Conservation (phyloP, 2,329 filamentous ascomycete species). For the Paecilomyces dactylethromorphus region DNA sequence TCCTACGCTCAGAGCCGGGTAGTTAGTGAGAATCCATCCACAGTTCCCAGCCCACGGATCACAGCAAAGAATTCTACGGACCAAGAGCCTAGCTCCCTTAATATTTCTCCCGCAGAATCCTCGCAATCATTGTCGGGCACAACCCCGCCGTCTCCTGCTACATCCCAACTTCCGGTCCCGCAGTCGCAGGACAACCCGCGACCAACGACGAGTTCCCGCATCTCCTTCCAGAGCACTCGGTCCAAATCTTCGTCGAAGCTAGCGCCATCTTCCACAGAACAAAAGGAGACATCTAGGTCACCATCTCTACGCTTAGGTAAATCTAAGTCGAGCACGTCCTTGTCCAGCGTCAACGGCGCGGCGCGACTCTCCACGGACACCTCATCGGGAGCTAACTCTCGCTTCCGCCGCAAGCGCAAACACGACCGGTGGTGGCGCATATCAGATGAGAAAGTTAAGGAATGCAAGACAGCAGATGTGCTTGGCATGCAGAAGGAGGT, state of each 20-base stretch:
- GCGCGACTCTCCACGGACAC: background rate
- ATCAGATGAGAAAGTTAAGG: slow-evolving; percentile 93
- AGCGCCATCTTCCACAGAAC: slow-evolving; percentile 5
- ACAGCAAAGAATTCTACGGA: slow-evolving; percentile 29
- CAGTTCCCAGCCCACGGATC: slow-evolving; percentile 42
- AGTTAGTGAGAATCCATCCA: slow-evolving; percentile 48
- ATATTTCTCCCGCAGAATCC: slow-evolving; percentile 25
- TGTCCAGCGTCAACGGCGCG: background rate
- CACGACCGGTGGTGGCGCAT: slow-evolving; percentile 92
- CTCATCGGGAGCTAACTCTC: slow-evolving; percentile 20
- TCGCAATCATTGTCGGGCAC: slow-evolving; percentile 27
- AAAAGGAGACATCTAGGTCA: background rate
- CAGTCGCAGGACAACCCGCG: slow-evolving; percentile 14
- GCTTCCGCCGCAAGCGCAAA: slow-evolving; percentile 54
- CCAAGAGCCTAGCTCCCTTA: slow-evolving; percentile 19
- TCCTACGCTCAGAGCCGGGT: slow-evolving; percentile 60
- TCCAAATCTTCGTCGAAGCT: slow-evolving; percentile 21
- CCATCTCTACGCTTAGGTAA: slow-evolving; percentile 4
- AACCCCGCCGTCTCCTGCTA: slow-evolving; percentile 14
- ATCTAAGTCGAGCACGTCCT: background rate
- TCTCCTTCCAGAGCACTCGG: slow-evolving; percentile 25
- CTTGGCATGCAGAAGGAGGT: slow-evolving; percentile 92
- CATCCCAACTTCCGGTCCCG: slow-evolving; percentile 11
- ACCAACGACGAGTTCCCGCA: slow-evolving; percentile 24
- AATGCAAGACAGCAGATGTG: slow-evolving; percentile 87